Conservation (phyloP, 2,329 filamentous ascomycete genomes). For the Stromatinia cepivora region DNA sequence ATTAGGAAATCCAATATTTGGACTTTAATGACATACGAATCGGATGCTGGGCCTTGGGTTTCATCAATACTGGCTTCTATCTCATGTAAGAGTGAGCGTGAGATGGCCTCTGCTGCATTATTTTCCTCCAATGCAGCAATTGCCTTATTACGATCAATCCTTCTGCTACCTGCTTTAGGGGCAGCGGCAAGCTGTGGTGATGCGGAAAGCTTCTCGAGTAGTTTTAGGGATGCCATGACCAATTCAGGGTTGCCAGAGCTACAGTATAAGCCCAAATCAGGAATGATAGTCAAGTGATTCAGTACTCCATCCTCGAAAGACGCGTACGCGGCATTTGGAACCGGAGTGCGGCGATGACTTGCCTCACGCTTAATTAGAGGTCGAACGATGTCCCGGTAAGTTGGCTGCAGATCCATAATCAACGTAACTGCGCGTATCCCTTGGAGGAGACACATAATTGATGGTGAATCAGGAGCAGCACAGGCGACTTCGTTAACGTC, state of each 20-base stretch:
- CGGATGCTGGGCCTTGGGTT: slow-evolving; percentile 66
- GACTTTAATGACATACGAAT: slow-evolving; percentile 78
- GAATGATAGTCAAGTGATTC: slow-evolving; percentile 74
- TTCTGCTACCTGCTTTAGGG: slow-evolving; percentile 31
- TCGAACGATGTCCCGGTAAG: slow-evolving; percentile 85
- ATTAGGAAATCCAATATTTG: slow-evolving; percentile 85
- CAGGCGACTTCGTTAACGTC: slow-evolving; percentile 70
- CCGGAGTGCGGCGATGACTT: slow-evolving; percentile 57
- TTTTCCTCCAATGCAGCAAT: slow-evolving; percentile 75
- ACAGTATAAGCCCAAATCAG: slow-evolving; percentile 83
- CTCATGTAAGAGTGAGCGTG: slow-evolving; percentile 68
- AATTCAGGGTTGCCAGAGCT: slow-evolving; percentile 80
- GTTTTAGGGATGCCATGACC: slow-evolving; percentile 74
- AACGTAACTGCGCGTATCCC: slow-evolving; percentile 82
- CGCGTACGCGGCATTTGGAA: slow-evolving; percentile 75
- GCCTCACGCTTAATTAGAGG: slow-evolving; percentile 71
- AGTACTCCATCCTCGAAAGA: slow-evolving; percentile 91
- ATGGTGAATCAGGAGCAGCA: slow-evolving; percentile 73
- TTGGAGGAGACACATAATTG: slow-evolving; percentile 75
- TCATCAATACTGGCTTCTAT: slow-evolving; percentile 70
- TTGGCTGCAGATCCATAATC: slow-evolving; percentile 83
- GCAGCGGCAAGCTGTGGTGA: slow-evolving; percentile 59
- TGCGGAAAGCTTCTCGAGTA: slow-evolving; percentile 83
- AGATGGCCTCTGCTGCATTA: slow-evolving; percentile 76
- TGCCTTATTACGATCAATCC: slow-evolving; percentile 71